Percentiles rank a stretch among this genome's conserved stretches.
phyloP scores from a whole-genome alignment of 805 yeast species.

The Jamesozyma rosinii region DNA sequence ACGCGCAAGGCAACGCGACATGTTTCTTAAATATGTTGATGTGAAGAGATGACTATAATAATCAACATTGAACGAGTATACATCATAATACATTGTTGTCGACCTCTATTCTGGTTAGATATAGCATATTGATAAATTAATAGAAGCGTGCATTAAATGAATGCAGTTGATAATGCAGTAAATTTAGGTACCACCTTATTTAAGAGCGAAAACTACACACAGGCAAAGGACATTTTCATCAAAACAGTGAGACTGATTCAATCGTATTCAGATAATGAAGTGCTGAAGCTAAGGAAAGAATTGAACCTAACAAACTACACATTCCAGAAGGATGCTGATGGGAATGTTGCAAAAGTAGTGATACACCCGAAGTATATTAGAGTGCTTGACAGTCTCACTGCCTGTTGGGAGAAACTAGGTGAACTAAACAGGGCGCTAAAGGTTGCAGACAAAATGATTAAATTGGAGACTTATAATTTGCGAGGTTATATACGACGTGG shows the following conservation, averaged over 20 bases:
- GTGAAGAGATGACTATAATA: too few relatives aligned
- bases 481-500: constrained; percentile 24
- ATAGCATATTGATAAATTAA: too few relatives aligned
- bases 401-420: constrained; percentile 24
- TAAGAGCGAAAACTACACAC: constrained; percentile 16
- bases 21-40: too few relatives aligned
- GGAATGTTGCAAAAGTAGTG: neutral
- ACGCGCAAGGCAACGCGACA: too few relatives aligned
- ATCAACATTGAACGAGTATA: too few relatives aligned
- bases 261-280: constrained; percentile 15
- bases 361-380: constrained; percentile 23
- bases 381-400: constrained; percentile 22
- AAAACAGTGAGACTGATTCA: constrained; percentile 21
- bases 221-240: constrained; percentile 23
- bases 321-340: neutral
- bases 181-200: constrained; percentile 23
- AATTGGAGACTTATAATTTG: constrained; percentile 21
- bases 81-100: too few relatives aligned
- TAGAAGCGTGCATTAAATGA: too few relatives aligned
- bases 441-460: constrained; percentile 16
- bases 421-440: constrained; percentile 17
- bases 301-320: constrained; percentile 3
- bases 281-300: constrained; percentile 10
- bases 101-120: too few relatives aligned
- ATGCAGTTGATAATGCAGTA: constrained; percentile 22